Percentiles rank a stretch among this genome's conserved stretches.
These are phyloP conservation scores for Rhizophora mangle DNA, from an alignment of 345 rosid genomes.

Conservation along the genomic window DNA sequence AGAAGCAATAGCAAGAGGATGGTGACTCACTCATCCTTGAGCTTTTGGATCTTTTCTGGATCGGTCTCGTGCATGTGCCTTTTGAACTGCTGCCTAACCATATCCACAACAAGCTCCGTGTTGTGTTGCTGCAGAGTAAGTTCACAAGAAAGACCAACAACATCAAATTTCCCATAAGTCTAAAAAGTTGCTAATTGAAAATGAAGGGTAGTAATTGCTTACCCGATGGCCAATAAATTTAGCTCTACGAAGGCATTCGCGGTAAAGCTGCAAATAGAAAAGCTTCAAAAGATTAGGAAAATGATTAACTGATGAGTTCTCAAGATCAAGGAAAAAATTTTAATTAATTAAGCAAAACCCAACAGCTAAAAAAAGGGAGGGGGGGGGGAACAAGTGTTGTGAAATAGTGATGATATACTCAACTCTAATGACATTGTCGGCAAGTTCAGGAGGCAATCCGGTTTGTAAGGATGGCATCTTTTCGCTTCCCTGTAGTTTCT, in stretches of 20 bases:
- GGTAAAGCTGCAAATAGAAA: slow-evolving; percentile 59
- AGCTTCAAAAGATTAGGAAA: neutral
- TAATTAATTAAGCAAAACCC: neutral
- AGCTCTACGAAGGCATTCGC: slow-evolving; percentile 96
- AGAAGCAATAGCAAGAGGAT: neutral
- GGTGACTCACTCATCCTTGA: slow-evolving; percentile 81
- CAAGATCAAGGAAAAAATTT: neutral
- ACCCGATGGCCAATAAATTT: slow-evolving; percentile 80
- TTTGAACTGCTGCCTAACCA: slow-evolving; percentile 89
- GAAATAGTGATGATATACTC: slow-evolving; percentile 13
- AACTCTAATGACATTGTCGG: slow-evolving; percentile 83
- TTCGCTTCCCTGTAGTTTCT: neutral
- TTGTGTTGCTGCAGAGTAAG: slow-evolving; percentile 70
- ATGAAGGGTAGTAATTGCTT: neutral
- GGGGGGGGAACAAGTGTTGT: no score
- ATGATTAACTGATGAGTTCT: neutral
- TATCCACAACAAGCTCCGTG: slow-evolving; percentile 64
- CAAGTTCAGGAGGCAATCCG: slow-evolving; percentile 90
- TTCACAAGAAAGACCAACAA: neutral
- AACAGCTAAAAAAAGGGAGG: neutral
- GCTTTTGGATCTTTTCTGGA: slow-evolving; percentile 81
- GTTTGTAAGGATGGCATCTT: slow-evolving; percentile 83
- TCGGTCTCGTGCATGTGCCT: slow-evolving; percentile 77
- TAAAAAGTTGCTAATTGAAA: neutral
- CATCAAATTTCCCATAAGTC: neutral